Evolutionary conservation across 1,284 basidiomycete genomes (phyloP), one percentile per base, ranked within the genome.

Genomic region (Porodaedalea pini): DNA sequence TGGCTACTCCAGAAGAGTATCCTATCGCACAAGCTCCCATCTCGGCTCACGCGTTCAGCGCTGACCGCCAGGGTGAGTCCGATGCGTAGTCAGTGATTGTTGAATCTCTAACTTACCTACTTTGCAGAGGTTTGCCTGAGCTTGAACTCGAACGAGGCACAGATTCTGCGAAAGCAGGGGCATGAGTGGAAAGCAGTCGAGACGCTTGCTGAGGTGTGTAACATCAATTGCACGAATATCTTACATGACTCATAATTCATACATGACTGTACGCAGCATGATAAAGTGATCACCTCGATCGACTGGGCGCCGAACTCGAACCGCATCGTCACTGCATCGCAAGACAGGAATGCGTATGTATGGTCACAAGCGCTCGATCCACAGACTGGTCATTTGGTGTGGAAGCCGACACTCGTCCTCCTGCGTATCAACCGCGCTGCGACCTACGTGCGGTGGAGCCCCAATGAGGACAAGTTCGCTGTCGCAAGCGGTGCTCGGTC

Each of bases 321-420:
- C 75, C 88, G 93, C 45, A 95, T 99, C 74, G 97, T 99, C 32
- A 98, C 96, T 10, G 94, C 94, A 66, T 95, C 96, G 25, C 96
- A 99, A 73, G 97, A 99, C 71, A 81, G 97, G 51, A 99, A 99
- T 70, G 97, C 97, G 11, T 99, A 99, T 70, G 97, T 99, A 29
- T 99, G 97, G 97, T 87, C 91, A 56, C 86, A 90, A 65, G 85
- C 83, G 13, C 77, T 81, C 21, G 86, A 92, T 65, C 79, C 87
- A 3, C 78, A 81, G 59, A 89, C 87, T 0, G 87, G 88, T 8
- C 78, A 75, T 37, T 70, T 79, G 50, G 69, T 82, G 54, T 99
- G 97, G 97, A 96, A 96, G 74, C 97, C 97, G 2, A 98, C 95
- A 0, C 80, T 99, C n/a, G 97, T 99, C 11, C 73, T 99, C 48